Evolutionary conservation across 768 basidiomycete species (phyloP).

Genomic region (Panus rudis): DNA sequence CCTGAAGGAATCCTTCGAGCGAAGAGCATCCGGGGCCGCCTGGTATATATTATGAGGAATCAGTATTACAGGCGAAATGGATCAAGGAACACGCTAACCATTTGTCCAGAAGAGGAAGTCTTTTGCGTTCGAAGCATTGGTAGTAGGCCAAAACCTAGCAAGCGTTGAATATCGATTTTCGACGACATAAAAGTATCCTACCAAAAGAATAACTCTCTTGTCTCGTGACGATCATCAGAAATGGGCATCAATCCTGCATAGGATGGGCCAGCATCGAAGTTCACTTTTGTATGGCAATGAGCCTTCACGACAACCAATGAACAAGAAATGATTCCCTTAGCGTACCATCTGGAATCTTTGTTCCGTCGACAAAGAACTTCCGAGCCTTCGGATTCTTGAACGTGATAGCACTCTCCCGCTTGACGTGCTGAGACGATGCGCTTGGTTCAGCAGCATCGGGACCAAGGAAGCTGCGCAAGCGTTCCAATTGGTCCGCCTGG

Average conservation of each 20-base stretch:
- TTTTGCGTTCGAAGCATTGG: slow-evolving; percentile 21
- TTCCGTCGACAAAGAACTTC: slow-evolving; percentile 30
- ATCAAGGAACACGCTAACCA: slow-evolving; percentile 13
- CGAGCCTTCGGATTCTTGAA: slow-evolving; percentile 18
- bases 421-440: not conserved
- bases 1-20: slow-evolving; percentile 63
- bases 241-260: slow-evolving; percentile 27
- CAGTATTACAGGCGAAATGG: not conserved
- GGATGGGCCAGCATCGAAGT: slow-evolving; percentile 30
- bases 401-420: slow-evolving; percentile 14
- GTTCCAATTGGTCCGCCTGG: slow-evolving; percentile 20
- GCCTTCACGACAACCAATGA: not conserved
- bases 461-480: slow-evolving; percentile 20
- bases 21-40: slow-evolving; percentile 73
- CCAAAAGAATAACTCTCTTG: slow-evolving; percentile 35
- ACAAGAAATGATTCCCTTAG: not conserved
- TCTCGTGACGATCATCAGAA: slow-evolving; percentile 29
- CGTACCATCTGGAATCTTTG: slow-evolving; percentile 25
- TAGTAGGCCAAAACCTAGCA: slow-evolving; percentile 28
- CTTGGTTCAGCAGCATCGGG: slow-evolving; percentile 10
- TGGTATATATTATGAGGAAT: not conserved
- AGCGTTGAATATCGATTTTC: slow-evolving; percentile 1
- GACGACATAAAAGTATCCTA: not conserved
- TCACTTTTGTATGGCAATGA: slow-evolving; percentile 16
- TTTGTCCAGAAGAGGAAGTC: slow-evolving; percentile 30